phyloP scores from a whole-genome alignment of 805 yeast species.

The Candida golubevii region DNA sequence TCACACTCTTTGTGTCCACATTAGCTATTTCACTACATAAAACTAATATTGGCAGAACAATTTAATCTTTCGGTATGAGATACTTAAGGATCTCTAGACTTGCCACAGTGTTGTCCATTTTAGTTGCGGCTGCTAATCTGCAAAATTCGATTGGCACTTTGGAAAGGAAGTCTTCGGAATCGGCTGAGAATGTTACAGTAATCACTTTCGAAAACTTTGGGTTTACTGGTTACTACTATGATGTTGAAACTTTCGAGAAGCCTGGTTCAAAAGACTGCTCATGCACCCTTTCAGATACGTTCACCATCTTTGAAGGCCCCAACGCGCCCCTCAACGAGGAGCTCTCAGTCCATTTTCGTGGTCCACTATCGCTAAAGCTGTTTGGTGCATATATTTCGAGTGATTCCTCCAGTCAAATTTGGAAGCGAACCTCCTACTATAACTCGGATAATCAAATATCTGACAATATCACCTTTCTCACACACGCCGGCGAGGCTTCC shows the following conservation, averaged over 20 bases:
- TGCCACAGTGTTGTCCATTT: constrained; percentile 1
- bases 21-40: too few relatives aligned
- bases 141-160: constrained; percentile 1
- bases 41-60: too few relatives aligned
- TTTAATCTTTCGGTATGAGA: too few relatives aligned
- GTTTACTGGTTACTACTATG: constrained; percentile 47
- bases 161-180: not conserved
- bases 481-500: constrained; percentile 55
- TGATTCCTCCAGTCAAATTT: constrained; percentile 36
- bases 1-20: too few relatives aligned
- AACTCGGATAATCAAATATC: constrained; percentile 45
- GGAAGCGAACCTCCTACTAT: constrained; percentile 61
- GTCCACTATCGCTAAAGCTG: constrained; percentile 58
- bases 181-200: constrained; percentile 21
- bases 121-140: constrained; percentile 3
- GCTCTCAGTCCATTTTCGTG: constrained; percentile 74
- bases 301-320: constrained; percentile 48
- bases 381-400: constrained; percentile 59
- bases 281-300: constrained; percentile 37
- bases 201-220: constrained; percentile 55
- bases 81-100: not conserved
- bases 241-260: constrained; percentile 43
- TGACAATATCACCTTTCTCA: constrained; percentile 64
- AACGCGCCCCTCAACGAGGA: constrained; percentile 67
- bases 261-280: constrained; percentile 42